Evolutionary conservation across 2,329 filamentous ascomycete species (phyloP), one percentile per base, ranked within the genome.

Genomic region (Pseudogymnoascus sp.): DNA sequence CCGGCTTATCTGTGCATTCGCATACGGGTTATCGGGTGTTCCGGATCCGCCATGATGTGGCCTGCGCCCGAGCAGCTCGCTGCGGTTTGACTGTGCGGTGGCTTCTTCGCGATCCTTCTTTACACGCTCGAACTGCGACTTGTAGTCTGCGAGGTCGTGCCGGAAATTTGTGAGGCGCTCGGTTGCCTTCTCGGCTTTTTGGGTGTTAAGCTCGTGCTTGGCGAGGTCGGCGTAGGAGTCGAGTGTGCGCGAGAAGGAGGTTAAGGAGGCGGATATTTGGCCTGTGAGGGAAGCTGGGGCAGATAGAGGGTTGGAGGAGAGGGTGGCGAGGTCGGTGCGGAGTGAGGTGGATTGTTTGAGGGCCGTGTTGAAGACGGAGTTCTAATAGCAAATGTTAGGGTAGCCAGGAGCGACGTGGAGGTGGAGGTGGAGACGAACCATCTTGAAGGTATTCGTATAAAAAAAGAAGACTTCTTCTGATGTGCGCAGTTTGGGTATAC

Each of bases 21-120:
- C 86, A 74, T 97, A 97, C 0, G 95, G 95, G 72, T 97, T 97
- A 75, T 97, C 95, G 1, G 95, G 93, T 1, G 86, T 88, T 4
- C 76, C 73, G 1, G 89, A 89, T n/a, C 86, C 78, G 40, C 85
- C 84, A 72, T 95, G 92, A 72, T 95, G 93, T 1, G 92, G 91
- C 56, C 95, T 82, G 61, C 95, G 83, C 26, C 93, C 93, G 0
- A 97, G 82, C 26, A 99, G 82, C 75, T 97, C 95, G 66, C 83
- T 83, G 59, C 91, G 84, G 73, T 92, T 90, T 63, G 78, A 75
- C 61, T 78, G 76, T 69, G 89, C 83, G 61, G 84, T 82, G 35
- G 84, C 82, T 38, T 96, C 90, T 67, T 97, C 93, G 65, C 88
- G 84, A 64, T 87, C 85, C 65, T 85, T 82, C 74, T 93, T 95